Evolutionary conservation across 192 early-diverging fungal genomes (phyloP).

Genomic region (Coemansia sp.): DNA sequence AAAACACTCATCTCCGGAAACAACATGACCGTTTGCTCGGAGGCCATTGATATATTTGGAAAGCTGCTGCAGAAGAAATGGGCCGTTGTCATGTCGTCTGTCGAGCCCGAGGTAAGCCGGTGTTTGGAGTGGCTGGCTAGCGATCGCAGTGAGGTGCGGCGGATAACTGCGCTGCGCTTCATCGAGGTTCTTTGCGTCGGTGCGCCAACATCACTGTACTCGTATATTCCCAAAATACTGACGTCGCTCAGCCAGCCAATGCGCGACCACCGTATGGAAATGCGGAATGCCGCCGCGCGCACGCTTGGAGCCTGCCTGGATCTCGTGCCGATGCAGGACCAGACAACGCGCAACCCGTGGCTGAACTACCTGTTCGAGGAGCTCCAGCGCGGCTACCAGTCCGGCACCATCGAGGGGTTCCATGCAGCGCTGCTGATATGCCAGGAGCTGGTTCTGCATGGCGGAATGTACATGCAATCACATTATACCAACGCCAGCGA

Average conservation of each 20-base stretch:
- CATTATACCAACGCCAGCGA: conserved; percentile 76
- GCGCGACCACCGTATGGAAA: conserved; percentile 76
- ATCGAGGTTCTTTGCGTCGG: conserved; percentile 30
- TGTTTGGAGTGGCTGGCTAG: conserved; percentile 39
- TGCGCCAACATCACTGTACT: conserved; percentile 74
- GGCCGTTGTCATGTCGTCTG: conserved; percentile 16
- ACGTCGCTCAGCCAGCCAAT: conserved; percentile 85
- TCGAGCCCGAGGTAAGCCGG: conserved; percentile 38
- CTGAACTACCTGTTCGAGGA: conserved; percentile 84
- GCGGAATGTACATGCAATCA: conserved; percentile 84
- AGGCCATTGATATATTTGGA: conserved; percentile 23
- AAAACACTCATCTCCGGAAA: conserved; percentile 17
- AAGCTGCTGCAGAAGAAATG: conserved; percentile 33
- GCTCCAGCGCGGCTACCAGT: conserved; percentile 68
- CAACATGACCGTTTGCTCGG: conserved; percentile 23
- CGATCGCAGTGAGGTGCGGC: conserved; percentile 35
- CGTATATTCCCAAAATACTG: conserved; percentile 78
- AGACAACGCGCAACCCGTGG: conserved; percentile 63
- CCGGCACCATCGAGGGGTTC: conserved; percentile 72
- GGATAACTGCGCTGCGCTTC: conserved; percentile 34
- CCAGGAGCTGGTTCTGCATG: conserved; percentile 76
- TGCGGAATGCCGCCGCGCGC: conserved; percentile 85
- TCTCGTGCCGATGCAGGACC: conserved; percentile 83
- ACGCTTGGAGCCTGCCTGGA: conserved; percentile 77
- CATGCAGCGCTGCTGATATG: conserved; percentile 84